Conservation (phyloP, 768 basidiomycete species). For the Podaxis rugospora region DNA sequence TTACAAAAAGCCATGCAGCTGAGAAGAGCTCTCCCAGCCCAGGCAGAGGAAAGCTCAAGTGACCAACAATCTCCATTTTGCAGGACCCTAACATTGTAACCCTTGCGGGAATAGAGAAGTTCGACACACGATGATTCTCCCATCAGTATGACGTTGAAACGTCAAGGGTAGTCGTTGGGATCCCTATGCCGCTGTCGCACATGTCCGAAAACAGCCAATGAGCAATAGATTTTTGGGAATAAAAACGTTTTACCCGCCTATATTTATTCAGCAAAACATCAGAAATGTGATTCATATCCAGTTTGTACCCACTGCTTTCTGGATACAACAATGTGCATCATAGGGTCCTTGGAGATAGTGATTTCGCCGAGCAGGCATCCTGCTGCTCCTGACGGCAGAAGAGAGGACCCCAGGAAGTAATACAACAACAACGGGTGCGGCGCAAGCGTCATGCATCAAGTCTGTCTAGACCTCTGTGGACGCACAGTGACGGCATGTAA, state of each 20-base stretch:
- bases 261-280: background rate
- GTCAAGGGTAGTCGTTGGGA: background rate
- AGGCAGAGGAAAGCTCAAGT: background rate
- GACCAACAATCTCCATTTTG: constrained; percentile 2
- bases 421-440: background rate
- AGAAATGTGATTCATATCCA: constrained; percentile 4
- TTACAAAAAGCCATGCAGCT: background rate
- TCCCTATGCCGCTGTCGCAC: background rate
- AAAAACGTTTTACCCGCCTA: background rate
- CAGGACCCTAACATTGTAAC: constrained; percentile 4
- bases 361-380: background rate
- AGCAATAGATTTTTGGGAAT: background rate
- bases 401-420: constrained; percentile 5
- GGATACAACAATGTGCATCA: background rate
- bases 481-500: background rate
- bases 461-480: background rate
- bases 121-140: constrained; percentile 12
- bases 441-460: constrained; percentile 3
- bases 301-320: background rate
- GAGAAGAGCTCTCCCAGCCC: background rate
- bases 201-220: background rate
- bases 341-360: constrained; percentile 10
- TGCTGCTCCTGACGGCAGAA: background rate
- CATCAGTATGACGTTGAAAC: constrained; percentile 5
- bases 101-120: background rate